Evolutionary conservation across 2,329 filamentous ascomycete genomes (phyloP).

Genomic region (Aschersonia sp.): DNA sequence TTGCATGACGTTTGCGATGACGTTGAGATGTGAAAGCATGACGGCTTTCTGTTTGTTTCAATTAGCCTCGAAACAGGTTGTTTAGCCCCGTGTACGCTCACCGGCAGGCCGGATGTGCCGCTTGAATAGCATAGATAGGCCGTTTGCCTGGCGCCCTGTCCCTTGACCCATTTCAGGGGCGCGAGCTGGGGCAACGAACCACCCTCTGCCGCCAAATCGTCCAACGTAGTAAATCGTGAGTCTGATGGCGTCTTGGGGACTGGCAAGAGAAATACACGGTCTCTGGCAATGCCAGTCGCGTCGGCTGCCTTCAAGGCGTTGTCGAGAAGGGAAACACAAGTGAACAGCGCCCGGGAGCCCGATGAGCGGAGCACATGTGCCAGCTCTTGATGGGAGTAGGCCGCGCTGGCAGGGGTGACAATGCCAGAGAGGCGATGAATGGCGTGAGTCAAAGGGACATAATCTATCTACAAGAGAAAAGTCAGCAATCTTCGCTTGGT

Average conservation of each 20-base stretch:
- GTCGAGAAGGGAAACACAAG: conserved; percentile 51
- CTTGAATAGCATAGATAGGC: conserved; percentile 71
- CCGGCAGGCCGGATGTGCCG: conserved; percentile 65
- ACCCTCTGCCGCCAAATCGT: conserved; percentile 51
- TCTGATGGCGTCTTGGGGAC: conserved; percentile 41
- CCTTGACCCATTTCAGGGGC: conserved; percentile 43
- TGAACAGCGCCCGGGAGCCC: conserved; percentile 56
- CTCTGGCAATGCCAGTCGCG: conserved; percentile 45
- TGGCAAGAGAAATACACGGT: conserved; percentile 55
- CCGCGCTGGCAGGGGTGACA: conserved; percentile 60
- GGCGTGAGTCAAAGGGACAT: conserved; percentile 57
- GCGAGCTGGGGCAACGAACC: conserved; percentile 35
- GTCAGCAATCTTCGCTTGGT: neutral
- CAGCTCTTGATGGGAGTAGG: conserved; percentile 55
- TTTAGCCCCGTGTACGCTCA: conserved; percentile 12
- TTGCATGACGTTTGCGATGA: conserved; percentile 64
- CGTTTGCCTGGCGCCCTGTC: conserved; percentile 51
- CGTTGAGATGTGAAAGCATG: conserved; percentile 67
- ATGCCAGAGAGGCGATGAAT: conserved; percentile 63
- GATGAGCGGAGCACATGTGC: conserved; percentile 59
- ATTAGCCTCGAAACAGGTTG: neutral
- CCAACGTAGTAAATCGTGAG: conserved; percentile 45
- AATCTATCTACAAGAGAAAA: conserved; percentile 45
- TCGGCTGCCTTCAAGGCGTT: conserved; percentile 50
- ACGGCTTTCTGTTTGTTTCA: conserved; percentile 51